A percentile compares a stretch with the other conserved stretches of the same genome.
These are phyloP conservation scores for Phalaenopsis hybrid DNA, from an alignment of 116 monocot genomes.

Conservation along the genomic window DNA sequence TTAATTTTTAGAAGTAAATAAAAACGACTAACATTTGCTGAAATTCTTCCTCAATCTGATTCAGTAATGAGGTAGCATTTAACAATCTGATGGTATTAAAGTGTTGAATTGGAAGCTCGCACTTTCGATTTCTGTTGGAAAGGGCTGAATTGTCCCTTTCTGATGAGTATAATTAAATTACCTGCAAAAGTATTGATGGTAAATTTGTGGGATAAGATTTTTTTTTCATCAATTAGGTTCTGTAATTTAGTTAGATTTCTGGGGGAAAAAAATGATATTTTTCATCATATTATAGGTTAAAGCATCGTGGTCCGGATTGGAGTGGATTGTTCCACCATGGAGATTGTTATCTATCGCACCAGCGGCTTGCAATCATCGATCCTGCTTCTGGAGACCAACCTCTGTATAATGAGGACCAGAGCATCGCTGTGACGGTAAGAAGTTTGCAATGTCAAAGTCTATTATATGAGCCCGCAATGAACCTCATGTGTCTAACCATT, in stretches of 20 bases:
- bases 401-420: slow-evolving; percentile 43
- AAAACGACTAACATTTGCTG: not conserved
- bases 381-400: slow-evolving; percentile 54
- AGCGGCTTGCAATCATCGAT: slow-evolving; percentile 47
- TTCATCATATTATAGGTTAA: slow-evolving; percentile 23
- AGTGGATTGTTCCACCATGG: slow-evolving; percentile 36
- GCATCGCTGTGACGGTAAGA: slow-evolving; percentile 39
- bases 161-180: not conserved
- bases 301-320: slow-evolving; percentile 59
- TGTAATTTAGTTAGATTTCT: not conserved
- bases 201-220: not conserved
- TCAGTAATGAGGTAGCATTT: no score
- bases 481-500: no score
- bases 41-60: not conserved
- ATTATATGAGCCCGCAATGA: no score
- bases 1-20: not conserved
- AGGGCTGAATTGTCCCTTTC: not conserved
- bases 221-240: not conserved
- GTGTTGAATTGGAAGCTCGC: not conserved
- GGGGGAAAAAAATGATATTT: not conserved
- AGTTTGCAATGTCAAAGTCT: not conserved
- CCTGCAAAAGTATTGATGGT: not conserved
- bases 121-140: not conserved
- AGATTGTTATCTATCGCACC: slow-evolving; percentile 34
- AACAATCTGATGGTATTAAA: not conserved